Base-by-base conservation (phyloP, 805 yeast species). In the Hanseniaspora singularis region DNA sequence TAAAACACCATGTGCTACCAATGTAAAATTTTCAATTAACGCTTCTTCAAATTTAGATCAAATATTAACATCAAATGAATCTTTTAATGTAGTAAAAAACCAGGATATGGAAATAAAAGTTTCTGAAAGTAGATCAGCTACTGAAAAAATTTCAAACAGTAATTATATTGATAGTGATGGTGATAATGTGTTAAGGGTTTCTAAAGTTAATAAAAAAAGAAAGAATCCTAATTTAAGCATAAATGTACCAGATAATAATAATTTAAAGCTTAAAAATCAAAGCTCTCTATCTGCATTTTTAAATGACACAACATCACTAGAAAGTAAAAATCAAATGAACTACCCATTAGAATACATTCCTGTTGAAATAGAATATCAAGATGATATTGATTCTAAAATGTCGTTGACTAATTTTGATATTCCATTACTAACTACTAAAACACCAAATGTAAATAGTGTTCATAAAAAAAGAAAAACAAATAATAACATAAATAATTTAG, bases 311-410 rank as follows among this genome's bases (percentile, higher is more conserved):
- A 12, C n/a, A 23, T 3, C 11, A 23, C 11, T 20, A 15, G n/a
- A 4, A 14, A 24, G 3, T 23, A 24, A 14, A 6, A 15, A 5
- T 23, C 19, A 20, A 40, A 81, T 78, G 51, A 87, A 79, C 55
- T 80, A 80, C 63, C 87, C 88, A 3, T 60, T 81, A 47, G 87
- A 80, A 53, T 79, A 77, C 57, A 71, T 80, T 55, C 76, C 77
- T 18, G 62, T 65, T 3, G 68, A 64, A 23, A 60, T 64, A 36
- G 67, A 63, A 46, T 61, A 61, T 50, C 62, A 64, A 8, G 57
- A 57, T 4, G 11, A 18, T 16, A n/a, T 19, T 4, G 20, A 41
- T 27, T 20, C 32, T 37, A 54, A 53, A 3, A 33, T 38, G 3
- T 33, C 31, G 10, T 32, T 33, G 4, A 6, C 50, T 10, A 39